Conservation (phyloP, 2,329 filamentous ascomycete species). For the Beauveria asiatica region DNA sequence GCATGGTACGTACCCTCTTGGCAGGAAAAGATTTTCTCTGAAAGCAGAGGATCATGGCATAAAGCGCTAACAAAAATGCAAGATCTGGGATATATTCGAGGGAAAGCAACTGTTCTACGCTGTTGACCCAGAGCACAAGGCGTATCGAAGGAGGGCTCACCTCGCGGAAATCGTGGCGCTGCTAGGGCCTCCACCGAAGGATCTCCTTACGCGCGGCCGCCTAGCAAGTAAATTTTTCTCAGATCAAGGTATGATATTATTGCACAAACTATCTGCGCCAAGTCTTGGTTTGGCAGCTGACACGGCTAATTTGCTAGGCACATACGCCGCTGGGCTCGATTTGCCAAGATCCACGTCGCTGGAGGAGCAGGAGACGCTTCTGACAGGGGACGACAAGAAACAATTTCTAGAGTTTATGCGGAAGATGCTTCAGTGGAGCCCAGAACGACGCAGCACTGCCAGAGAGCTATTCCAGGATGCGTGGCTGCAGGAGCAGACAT, state of each 20-base stretch:
- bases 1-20: not conserved
- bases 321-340: not conserved
- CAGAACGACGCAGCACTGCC: not conserved
- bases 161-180: not conserved
- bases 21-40: not conserved
- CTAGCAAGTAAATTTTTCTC: not conserved
- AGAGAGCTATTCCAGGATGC: not conserved
- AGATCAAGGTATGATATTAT: not conserved
- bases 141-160: not conserved
- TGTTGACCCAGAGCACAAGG: not conserved
- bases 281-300: not conserved
- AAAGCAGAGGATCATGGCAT: not conserved
- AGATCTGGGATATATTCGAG: not conserved
- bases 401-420: not conserved
- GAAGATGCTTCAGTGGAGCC: not conserved
- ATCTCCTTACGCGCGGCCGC: not conserved
- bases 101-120: not conserved
- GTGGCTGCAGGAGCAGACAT: not conserved
- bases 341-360: not conserved
- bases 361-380: not conserved
- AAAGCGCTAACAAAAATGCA: not conserved
- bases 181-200: not conserved
- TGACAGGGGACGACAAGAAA: not conserved
- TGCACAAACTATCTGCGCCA: not conserved
- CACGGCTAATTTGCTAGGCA: not conserved